Evolutionary conservation across 2,329 filamentous ascomycete genomes (phyloP).

Genomic region (Hymenoscyphus repandus): DNA sequence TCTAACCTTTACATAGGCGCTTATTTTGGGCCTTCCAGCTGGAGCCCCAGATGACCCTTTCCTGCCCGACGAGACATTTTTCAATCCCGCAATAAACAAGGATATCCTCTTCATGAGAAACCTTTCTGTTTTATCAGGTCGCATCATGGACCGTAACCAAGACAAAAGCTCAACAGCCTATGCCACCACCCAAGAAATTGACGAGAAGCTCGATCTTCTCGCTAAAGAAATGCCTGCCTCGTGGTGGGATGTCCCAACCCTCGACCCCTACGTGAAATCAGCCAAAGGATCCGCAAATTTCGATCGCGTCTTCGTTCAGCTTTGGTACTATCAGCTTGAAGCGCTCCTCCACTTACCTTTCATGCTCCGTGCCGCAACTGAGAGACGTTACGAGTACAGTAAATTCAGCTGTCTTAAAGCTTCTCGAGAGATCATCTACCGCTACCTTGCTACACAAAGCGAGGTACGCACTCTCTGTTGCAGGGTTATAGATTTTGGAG

Average conservation of each 20-base stretch:
- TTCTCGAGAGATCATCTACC: constrained; percentile 24
- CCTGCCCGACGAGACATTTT: constrained; percentile 21
- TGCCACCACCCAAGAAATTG: constrained; percentile 28
- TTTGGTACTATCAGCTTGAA: constrained; percentile 29
- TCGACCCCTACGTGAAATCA: constrained; percentile 11
- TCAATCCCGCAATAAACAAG: constrained; percentile 21
- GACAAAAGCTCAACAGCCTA: constrained; percentile 21
- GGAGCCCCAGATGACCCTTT: constrained; percentile 18
- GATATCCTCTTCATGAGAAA: constrained; percentile 20
- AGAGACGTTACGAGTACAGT: constrained; percentile 30
- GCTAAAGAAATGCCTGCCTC: constrained; percentile 23
- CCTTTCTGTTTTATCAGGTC: constrained; percentile 20
- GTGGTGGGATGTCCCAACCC: constrained; percentile 26
- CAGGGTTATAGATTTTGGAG: constrained; percentile 28
- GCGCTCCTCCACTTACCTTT: constrained; percentile 28
- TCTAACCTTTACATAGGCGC: constrained; percentile 10
- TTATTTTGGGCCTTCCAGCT: constrained; percentile 25
- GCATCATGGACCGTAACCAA: constrained; percentile 28
- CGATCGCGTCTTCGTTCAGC: constrained; percentile 25
- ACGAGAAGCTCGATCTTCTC: constrained; percentile 26
- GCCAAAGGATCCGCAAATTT: constrained; percentile 11
- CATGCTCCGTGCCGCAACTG: constrained; percentile 29
- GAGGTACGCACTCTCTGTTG: constrained; percentile 24
- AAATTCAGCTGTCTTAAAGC: constrained; percentile 29
- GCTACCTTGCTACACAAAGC: constrained; percentile 23